Evolutionary conservation across 1,139 yeast species (phyloP).

Genomic region (Zhuliangozyma blackwelliae): DNA sequence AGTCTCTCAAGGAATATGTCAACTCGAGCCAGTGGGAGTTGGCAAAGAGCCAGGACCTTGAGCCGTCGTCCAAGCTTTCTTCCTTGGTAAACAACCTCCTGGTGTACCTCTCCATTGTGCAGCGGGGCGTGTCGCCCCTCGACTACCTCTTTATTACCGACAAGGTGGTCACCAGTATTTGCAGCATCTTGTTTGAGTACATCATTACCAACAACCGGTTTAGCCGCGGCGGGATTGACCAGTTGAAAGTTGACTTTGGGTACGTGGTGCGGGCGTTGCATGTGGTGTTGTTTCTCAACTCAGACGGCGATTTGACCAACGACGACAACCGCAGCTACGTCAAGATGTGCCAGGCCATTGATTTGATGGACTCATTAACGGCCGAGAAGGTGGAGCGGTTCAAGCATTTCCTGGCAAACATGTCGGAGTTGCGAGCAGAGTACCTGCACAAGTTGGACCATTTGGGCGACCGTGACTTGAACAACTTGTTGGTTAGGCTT

Average conservation of each 20-base stretch:
- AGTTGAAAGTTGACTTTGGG: conserved; percentile 51
- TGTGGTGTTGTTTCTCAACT: conserved; percentile 15
- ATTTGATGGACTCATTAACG: conserved; percentile 32
- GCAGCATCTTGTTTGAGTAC: conserved; percentile 50
- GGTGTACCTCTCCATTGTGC: conserved; percentile 32
- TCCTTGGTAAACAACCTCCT: conserved; percentile 31
- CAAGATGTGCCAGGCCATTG: conserved; percentile 34
- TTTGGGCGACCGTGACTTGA: conserved; percentile 34
- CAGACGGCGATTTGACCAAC: conserved; percentile 16
- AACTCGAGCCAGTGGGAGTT: conserved; percentile 36
- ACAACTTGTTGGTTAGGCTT: conserved; percentile 27
- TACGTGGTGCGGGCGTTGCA: conserved; percentile 40
- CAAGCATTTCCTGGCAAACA: conserved; percentile 4
- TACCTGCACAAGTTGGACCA: conserved; percentile 19
- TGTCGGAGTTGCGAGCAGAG: conserved; percentile 18
- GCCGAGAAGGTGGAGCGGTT: conserved; percentile 15
- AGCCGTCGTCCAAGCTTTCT: conserved; percentile 32
- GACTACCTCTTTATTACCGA: conserved; percentile 29
- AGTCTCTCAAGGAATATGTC: conserved; percentile 50
- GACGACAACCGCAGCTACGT: conserved; percentile 25
- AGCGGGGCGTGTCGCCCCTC: conserved; percentile 22
- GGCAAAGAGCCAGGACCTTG: conserved; percentile 16
- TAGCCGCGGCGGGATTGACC: conserved; percentile 50
- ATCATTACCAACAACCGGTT: conserved; percentile 65
- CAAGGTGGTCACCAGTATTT: conserved; percentile 42